Base-by-base conservation (phyloP, 1,284 basidiomycete species). In the Moesziomyces parantarcticus region DNA sequence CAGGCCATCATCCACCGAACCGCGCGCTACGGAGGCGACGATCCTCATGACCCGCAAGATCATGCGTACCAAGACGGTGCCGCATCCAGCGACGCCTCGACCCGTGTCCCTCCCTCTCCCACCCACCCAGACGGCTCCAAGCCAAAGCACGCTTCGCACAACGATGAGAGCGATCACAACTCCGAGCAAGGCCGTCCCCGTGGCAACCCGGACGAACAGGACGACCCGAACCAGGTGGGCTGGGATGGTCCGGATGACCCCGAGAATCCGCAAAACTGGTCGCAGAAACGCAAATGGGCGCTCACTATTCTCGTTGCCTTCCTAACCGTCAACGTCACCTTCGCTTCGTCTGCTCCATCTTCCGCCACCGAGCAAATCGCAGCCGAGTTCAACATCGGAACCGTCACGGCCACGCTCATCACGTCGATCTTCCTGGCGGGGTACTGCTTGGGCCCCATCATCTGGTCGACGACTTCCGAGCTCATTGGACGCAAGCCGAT, bases 281-380 rank as follows among this genome's bases (percentile, higher is more conserved):
- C 73, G 20, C 34, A 53, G 18, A 51, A 21, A 26, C 50, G 64
- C 29, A 77, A 78, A 44, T 73, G 76, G 68, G 26, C 46, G 5
- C 51, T 62, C 44, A 77, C 75, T 36, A 32, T 74, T 44, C 58
- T 83, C 3, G 62, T 66, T n/a, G 73, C 69, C 20, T 50, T 66
- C 55, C 76, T 82, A 61, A 79, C 75, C 16, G 60, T 75, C 59
- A 73, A 76, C 50, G 78, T 80, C 58, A 80, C 81, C 6, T 74
- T 83, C 5, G 75, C 79, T 10, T 83, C 81, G 6, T 79, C 78
- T 7, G 82, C 77, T 9, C 82, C 77, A 49, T 81, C 78, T 1
- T 65, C 65, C 10, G 73, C 77, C 6, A 55, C 54, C 0, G 50
- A 51, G 18, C 59, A 67, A 25, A 18, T 73, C 3, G 50, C 59